Conservation (phyloP, 768 basidiomycete genomes). For the Lentinula sp. region DNA sequence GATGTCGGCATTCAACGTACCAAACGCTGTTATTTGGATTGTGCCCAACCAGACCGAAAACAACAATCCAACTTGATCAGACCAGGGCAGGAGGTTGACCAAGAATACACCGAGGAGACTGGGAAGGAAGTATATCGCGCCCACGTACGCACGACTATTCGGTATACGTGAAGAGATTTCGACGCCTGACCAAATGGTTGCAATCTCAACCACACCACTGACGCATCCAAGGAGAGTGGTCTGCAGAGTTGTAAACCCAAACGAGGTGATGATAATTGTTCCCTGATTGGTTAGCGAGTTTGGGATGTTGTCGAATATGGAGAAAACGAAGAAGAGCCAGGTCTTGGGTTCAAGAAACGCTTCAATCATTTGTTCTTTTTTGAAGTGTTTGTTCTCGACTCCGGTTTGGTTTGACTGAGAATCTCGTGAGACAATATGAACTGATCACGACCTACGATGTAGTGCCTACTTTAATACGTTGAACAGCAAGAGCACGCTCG, state of each 20-base stretch:
- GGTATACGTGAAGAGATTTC: constrained; percentile 47
- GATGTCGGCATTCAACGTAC: not conserved
- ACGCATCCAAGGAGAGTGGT: constrained; percentile 69
- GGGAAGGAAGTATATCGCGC: constrained; percentile 54
- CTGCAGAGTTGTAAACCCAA: constrained; percentile 58
- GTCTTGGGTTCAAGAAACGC: constrained; percentile 58
- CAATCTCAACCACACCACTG: constrained; percentile 55
- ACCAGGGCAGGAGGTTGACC: constrained; percentile 60
- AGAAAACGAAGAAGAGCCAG: constrained; percentile 70
- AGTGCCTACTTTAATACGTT: constrained; percentile 40
- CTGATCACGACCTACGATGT: not conserved
- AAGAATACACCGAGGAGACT: constrained; percentile 58
- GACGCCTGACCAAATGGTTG: constrained; percentile 65
- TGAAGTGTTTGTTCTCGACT: constrained; percentile 77
- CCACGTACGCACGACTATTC: constrained; percentile 58
- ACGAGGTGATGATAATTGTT: constrained; percentile 52
- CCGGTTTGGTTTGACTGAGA: constrained; percentile 69
- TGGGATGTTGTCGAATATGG: constrained; percentile 54
- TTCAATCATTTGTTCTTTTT: constrained; percentile 61
- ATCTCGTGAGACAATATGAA: not conserved
- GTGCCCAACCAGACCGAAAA: constrained; percentile 48
- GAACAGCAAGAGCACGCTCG: constrained; percentile 58
- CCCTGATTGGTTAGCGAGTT: constrained; percentile 39
- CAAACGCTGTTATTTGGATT: constrained; percentile 52
- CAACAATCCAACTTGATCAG: constrained; percentile 58